Conservation (phyloP, 805 yeast species). For the Saccharomycopsis olivae region DNA sequence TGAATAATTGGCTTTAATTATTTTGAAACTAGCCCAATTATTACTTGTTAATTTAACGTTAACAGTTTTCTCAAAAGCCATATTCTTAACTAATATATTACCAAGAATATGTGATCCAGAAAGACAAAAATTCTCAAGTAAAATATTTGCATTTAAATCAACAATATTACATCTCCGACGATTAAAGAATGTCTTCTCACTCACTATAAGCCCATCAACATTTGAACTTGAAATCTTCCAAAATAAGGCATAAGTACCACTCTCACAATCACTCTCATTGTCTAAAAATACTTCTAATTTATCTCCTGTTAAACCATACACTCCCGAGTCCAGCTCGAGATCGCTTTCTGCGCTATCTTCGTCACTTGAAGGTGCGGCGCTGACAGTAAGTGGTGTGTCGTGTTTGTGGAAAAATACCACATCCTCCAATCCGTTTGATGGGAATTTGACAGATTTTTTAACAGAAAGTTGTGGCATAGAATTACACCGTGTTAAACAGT, state of each 20-base stretch:
- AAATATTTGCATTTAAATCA: constrained; percentile 4
- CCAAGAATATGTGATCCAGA: constrained; percentile 21
- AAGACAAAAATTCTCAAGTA: constrained; percentile 3
- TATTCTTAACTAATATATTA: constrained; percentile 33
- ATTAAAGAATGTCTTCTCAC: not conserved
- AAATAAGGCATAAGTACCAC: not conserved
- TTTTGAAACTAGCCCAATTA: constrained; percentile 32
- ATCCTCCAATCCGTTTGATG: constrained; percentile 15
- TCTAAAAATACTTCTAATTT: constrained; percentile 7
- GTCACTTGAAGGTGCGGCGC: constrained; percentile 11
- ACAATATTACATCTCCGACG: not conserved
- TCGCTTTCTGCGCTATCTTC: constrained; percentile 12
- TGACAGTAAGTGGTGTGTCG: constrained; percentile 17
- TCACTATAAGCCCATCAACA: not conserved
- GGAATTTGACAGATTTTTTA: constrained; percentile 17
- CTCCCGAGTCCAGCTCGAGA: not conserved
- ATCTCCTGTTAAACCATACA: not conserved
- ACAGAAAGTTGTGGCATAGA: constrained; percentile 12
- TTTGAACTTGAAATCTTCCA: constrained; percentile 9
- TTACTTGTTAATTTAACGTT: constrained; percentile 32
- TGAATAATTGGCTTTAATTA: constrained; percentile 30
- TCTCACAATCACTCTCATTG: constrained; percentile 17
- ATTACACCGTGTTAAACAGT: constrained; percentile 9
- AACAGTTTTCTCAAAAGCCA: constrained; percentile 31
- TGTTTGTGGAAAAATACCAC: constrained; percentile 17